These are phyloP conservation scores for Artomyces pyxidatus DNA, from an alignment of 768 basidiomycete genomes.

Conservation along the genomic window DNA sequence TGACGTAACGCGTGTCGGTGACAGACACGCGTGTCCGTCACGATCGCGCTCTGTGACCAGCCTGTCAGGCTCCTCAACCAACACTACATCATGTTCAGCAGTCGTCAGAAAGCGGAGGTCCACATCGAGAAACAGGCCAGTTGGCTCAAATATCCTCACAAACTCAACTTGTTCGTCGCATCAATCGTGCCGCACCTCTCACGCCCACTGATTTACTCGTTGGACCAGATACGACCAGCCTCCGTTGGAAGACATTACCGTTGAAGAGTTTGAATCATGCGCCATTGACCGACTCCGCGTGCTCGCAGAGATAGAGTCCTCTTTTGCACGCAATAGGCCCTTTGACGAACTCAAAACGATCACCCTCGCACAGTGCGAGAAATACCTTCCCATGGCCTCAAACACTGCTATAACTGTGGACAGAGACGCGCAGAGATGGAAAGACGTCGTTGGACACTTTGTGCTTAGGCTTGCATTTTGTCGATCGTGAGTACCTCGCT, in stretches of 20 bases:
- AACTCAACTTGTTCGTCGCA: neutral
- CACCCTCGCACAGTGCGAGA: conserved; percentile 53
- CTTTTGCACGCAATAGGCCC: conserved; percentile 73
- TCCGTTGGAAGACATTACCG: conserved; percentile 79
- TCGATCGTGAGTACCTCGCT: conserved; percentile 64
- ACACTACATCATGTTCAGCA: too few species aligned
- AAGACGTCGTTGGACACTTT: conserved; percentile 89
- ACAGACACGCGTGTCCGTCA: too few species aligned
- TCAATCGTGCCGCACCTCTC: neutral
- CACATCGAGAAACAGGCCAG: too few species aligned
- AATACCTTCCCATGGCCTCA: conserved; percentile 66
- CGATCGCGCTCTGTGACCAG: too few species aligned
- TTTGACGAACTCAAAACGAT: conserved; percentile 68
- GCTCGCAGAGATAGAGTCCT: conserved; percentile 87
- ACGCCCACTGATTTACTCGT: neutral
- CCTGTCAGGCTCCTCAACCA: too few species aligned
- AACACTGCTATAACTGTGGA: conserved; percentile 42
- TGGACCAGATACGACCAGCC: conserved; percentile 74
- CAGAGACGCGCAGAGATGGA: conserved; percentile 57
- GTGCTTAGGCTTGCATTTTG: conserved; percentile 93
- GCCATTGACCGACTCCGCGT: conserved; percentile 85
- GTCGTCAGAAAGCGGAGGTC: too few species aligned
- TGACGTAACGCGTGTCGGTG: too few species aligned
- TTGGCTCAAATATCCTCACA: neutral
- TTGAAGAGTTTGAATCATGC: conserved; percentile 91